phyloP scores from a whole-genome alignment of 2,329 filamentous ascomycete genomes.

The Penicillium sp. region DNA sequence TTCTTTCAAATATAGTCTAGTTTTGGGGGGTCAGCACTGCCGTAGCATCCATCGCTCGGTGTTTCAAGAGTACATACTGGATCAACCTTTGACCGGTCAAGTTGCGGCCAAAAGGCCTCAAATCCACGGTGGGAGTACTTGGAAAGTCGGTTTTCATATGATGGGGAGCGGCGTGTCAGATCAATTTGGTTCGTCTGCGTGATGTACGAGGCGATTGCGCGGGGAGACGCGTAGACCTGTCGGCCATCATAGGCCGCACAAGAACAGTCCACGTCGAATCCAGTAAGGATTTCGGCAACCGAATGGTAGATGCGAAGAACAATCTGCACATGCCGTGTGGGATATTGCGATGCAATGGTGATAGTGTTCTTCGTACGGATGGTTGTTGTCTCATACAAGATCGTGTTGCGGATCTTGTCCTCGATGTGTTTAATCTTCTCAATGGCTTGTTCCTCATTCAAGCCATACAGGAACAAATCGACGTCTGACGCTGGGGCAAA shows the following conservation, averaged over 20 bases:
- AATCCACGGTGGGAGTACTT: constrained; percentile 86
- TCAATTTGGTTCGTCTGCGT: constrained; percentile 83
- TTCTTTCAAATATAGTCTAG: constrained; percentile 77
- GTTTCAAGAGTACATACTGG: constrained; percentile 46
- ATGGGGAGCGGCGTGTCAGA: constrained; percentile 75
- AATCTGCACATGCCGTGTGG: constrained; percentile 81
- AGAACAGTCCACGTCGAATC: constrained; percentile 85
- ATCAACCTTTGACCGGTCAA: constrained; percentile 75
- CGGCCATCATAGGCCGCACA: constrained; percentile 78
- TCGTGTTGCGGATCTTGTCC: constrained; percentile 69
- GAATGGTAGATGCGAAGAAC: constrained; percentile 84
- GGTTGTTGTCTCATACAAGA: constrained; percentile 80
- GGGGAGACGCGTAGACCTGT: constrained; percentile 76
- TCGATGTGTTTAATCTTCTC: constrained; percentile 87
- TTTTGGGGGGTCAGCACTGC: not conserved
- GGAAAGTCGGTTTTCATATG: constrained; percentile 82
- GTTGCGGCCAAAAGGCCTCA: constrained; percentile 75
- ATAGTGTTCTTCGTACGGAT: constrained; percentile 85
- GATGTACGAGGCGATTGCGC: constrained; percentile 75
- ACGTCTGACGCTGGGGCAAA: constrained; percentile 84
- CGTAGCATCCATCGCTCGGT: not conserved
- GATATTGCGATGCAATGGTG: constrained; percentile 82
- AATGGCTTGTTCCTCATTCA: constrained; percentile 74
- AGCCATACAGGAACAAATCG: constrained; percentile 80
- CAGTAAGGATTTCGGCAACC: constrained; percentile 79